A percentile compares a stretch with the other conserved stretches of the same genome.
phyloP scores from a whole-genome alignment of 179 eudicot genomes.

The Silene noctiflora region DNA sequence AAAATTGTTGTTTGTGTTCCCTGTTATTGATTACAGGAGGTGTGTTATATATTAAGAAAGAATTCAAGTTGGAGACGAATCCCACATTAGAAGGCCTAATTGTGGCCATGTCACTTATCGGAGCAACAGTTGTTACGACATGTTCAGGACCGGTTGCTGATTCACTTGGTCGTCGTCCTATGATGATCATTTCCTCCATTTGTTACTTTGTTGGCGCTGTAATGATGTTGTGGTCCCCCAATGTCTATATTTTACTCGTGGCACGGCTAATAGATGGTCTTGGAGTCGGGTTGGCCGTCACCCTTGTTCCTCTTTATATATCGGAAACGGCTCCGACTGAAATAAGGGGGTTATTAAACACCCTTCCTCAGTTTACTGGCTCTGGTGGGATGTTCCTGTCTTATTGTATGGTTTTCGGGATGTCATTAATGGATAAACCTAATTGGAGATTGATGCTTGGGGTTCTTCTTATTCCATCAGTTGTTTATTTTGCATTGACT shows the following conservation, averaged over 20 bases:
- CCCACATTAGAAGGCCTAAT: slow-evolving; percentile 76
- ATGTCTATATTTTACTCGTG: slow-evolving; percentile 57
- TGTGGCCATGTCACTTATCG: slow-evolving; percentile 79
- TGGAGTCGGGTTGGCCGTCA: slow-evolving; percentile 77
- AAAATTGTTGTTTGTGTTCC: background rate
- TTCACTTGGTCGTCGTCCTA: slow-evolving; percentile 75
- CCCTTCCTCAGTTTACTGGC: slow-evolving; percentile 82
- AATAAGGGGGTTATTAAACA: slow-evolving; percentile 67
- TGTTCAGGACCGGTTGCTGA: slow-evolving; percentile 70
- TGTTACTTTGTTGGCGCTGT: slow-evolving; percentile 60
- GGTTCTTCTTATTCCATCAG: slow-evolving; percentile 58
- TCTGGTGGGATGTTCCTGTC: slow-evolving; percentile 73
- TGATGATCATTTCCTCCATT: slow-evolving; percentile 63
- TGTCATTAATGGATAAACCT: slow-evolving; percentile 68
- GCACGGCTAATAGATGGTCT: slow-evolving; percentile 81
- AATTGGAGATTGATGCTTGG: slow-evolving; percentile 92
- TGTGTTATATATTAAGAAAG: slow-evolving; percentile 68
- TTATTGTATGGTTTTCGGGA: slow-evolving; percentile 74
- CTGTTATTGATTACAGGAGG: slow-evolving; percentile 46
- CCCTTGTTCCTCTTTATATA: slow-evolving; percentile 75
- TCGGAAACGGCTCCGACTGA: slow-evolving; percentile 90
- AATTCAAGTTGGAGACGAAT: slow-evolving; percentile 56
- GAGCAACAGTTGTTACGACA: slow-evolving; percentile 61
- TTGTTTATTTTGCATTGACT: slow-evolving; percentile 49
- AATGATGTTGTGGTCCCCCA: slow-evolving; percentile 81